Base-by-base conservation (phyloP, 805 yeast genomes). In the Myxozyma neglecta region DNA sequence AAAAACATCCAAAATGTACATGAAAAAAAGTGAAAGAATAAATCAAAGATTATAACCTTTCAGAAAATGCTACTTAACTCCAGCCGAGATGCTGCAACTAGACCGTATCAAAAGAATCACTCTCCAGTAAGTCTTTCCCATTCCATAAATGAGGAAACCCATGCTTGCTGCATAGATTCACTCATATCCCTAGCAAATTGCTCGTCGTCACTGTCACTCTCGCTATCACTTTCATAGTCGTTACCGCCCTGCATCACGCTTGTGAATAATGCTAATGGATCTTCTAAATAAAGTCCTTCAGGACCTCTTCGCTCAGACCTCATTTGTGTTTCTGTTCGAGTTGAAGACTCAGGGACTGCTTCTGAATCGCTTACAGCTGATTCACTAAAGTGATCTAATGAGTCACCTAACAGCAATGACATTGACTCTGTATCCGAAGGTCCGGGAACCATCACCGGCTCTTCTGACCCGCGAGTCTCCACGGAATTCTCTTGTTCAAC, bases 131-230 rank as follows among this genome's bases (percentile, higher is more conserved):
- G 52, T 39, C 45, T 49, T 45, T 64, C 65, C 67, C 67, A 64
- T 36, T 64, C 67, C 47, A 64, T 48, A 40, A 64, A 61, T 8
- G 67, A 64, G 14, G 67, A 64, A 4, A 60, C 63, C 67, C 67
- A 64, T 0, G 63, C 64, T 35, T 61, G 67, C 14, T 64, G 55
- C 66, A 63, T 60, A 11, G 66, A 60, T 32, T 59, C 60, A 8
- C 56, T 53, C 63, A 63, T 60, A 7, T 60, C 61, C 32, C 56
- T 52, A 9, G 64, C 63, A 53, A 63, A 59, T 24, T 56, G 61
- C 37, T 55, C 59, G 32, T 59, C 61, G 32, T 57, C 57, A 46
- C 57, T 53, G 29, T 57, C 57, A 34, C 57, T 53, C 24, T 54
- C 59, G 18, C 46, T 43, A n/a, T 51, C 59, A 34, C 14, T 32